phyloP scores from a whole-genome alignment of 2,329 filamentous ascomycete genomes.

The Tolypocladium inflatum region DNA sequence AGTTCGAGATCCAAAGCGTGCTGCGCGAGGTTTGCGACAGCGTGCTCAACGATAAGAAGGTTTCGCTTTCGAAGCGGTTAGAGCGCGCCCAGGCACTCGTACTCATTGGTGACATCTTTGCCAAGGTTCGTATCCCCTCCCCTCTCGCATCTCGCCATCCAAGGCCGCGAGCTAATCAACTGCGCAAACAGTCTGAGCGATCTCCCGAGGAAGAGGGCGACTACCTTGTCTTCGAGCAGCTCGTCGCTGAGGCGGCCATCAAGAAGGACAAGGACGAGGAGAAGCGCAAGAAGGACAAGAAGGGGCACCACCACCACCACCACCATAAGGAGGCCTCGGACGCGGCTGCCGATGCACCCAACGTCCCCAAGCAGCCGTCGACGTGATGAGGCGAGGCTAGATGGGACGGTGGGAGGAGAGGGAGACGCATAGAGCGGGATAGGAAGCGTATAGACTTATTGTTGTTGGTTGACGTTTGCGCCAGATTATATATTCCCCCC shows the following conservation, averaged over 20 bases:
- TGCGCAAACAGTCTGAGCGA: constrained; percentile 57
- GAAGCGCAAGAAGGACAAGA: constrained; percentile 48
- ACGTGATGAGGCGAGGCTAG: not conserved
- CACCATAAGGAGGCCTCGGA: constrained; percentile 17
- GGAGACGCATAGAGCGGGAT: not conserved
- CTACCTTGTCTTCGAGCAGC: constrained; percentile 96
- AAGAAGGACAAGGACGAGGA: constrained; percentile 89
- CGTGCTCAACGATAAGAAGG: constrained; percentile 69
- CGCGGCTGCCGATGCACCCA: constrained; percentile 14
- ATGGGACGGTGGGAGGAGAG: not conserved
- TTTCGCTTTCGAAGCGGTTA: constrained; percentile 73
- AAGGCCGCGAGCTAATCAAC: not conserved
- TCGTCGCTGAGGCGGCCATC: constrained; percentile 90
- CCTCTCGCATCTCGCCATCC: not conserved
- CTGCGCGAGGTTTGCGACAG: constrained; percentile 88
- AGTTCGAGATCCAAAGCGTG: constrained; percentile 96
- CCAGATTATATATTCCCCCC: not conserved
- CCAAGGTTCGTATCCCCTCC: constrained; percentile 51
- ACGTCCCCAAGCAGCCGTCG: constrained; percentile 9
- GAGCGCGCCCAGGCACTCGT: constrained; percentile 87
- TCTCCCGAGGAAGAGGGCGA: constrained; percentile 95
- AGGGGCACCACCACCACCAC: constrained; percentile 31
- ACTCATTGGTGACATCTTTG: constrained; percentile 80
- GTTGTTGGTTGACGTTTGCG: not conserved
- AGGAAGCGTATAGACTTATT: not conserved